Evolutionary conservation across 208 protist species (phyloP), one percentile per base, ranked within the genome.

Genomic region (Leishmania lainsoni): DNA sequence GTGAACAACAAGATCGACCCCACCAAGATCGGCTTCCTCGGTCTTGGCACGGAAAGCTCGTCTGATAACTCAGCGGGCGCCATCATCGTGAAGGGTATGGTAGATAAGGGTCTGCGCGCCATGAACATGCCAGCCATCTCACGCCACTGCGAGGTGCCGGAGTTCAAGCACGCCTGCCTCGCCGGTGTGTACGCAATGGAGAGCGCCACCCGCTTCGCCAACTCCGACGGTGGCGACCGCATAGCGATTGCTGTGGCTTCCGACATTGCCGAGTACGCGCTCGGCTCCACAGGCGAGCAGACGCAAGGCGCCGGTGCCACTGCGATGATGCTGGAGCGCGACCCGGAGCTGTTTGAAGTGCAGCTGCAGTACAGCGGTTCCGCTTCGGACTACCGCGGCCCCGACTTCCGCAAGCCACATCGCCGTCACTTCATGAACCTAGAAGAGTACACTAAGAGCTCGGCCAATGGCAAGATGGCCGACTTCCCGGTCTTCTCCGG

Each of bases 91-190:
- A 93, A 93, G 58, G 95, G 95, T 12, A 98, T 98, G 95, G 85
- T 98, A 17, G 93, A 98, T 86, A 96, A 94, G 80, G 93, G 88
- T 52, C 85, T 98, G 39, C 79, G 78, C 9, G 87, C 92, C 45
- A 85, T 98, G 59, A 89, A 88, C 76, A 79, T 97, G 82, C 91
- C 93, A 0, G 42, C 81, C 59, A 77, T 98, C 73, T 94, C 93
- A 32, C 93, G 93, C 75, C 83, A 96, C 88, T 96, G 93, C 81
- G 95, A 98, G 83, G 95, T 98, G 78, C 95, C 95, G 52, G 93
- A 98, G 89, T 98, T 98, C 83, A 98, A 98, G 83, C 95, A 98
- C 85, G 95, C 95, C n/a, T 98, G 95, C 83, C 91, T 98, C 35
- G 95, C 90, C 71, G 95, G 95, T 20, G 92, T 98, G 77, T 98